Evolutionary conservation across 2,329 filamentous ascomycete species (phyloP).

Genomic region (Aschersonia sp.): DNA sequence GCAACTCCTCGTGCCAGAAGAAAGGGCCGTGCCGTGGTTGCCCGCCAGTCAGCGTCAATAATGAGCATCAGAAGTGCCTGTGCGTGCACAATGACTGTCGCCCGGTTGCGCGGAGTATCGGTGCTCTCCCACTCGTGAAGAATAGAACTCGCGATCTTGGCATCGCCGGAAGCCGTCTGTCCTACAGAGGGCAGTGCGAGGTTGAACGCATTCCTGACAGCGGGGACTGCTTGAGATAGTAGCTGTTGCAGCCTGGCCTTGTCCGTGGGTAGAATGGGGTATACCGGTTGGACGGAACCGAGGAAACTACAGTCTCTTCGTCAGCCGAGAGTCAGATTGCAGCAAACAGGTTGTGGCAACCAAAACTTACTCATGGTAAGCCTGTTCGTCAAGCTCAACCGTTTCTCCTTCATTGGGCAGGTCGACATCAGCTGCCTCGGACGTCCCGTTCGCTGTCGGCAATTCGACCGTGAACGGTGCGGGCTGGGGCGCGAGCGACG

Average conservation of each 20-base stretch:
- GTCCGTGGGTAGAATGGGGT: slow-evolving; percentile 48
- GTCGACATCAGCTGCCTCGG: slow-evolving; percentile 18
- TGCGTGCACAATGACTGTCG: slow-evolving; percentile 42
- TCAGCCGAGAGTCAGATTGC: slow-evolving; percentile 1
- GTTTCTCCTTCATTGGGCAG: slow-evolving; percentile 10
- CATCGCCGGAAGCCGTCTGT: slow-evolving; percentile 23
- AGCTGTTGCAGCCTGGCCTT: slow-evolving; percentile 40
- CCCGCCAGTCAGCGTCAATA: slow-evolving; percentile 44
- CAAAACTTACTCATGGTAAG: slow-evolving; percentile 28
- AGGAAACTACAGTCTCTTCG: slow-evolving; percentile 35
- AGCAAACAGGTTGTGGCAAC: background rate
- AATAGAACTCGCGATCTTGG: slow-evolving; percentile 29
- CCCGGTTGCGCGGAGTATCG: slow-evolving; percentile 19
- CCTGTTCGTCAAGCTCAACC: slow-evolving; percentile 22
- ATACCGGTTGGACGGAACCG: slow-evolving; percentile 47
- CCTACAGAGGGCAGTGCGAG: slow-evolving; percentile 46
- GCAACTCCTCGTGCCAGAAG: slow-evolving; percentile 53
- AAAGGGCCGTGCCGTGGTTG: slow-evolving; percentile 30
- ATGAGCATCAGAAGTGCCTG: slow-evolving; percentile 54
- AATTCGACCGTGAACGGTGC: slow-evolving; percentile 22
- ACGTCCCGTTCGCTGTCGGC: slow-evolving; percentile 20
- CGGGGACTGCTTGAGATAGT: slow-evolving; percentile 38
- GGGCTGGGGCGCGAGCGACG: slow-evolving; percentile 31
- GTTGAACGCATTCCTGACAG: slow-evolving; percentile 48
- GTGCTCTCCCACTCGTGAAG: slow-evolving; percentile 37